Base-by-base conservation (phyloP, 2,329 filamentous ascomycete species). In the Hymenoscyphus albidus region DNA sequence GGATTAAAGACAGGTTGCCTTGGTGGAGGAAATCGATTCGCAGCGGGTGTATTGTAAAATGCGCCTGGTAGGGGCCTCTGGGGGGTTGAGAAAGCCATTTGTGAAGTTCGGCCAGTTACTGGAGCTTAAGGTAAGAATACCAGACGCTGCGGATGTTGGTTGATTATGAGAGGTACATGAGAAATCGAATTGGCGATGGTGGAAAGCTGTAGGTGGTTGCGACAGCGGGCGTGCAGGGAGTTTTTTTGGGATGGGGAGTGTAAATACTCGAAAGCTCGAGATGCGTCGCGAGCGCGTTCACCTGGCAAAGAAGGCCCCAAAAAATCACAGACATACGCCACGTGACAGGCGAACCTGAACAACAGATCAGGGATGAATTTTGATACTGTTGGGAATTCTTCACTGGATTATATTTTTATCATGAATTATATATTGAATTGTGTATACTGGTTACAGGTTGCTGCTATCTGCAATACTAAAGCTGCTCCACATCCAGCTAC, bases 21-120 rank as follows among this genome's bases (percentile, higher is more conserved):
- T 65, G 70, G 85, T 81, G 67, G 76, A 77, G 78, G 73, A 78
- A 70, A 82, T 70, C 81, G 80, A 61, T 82, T 81, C 62, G 79
- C 76, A 64, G 88, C 90, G 58, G 91, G 91, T 27, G 91, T 94
- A 72, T 89, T 86, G 73, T 92, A 78, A 74, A 88, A 94, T 72
- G 88, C 88, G 79, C 91, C 91, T 56, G 91, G 91, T 58, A 92
- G 81, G 67, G 86, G 86, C 72, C 90, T 87, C 78, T 88, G 83
- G 48, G 91, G 91, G 64, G 91, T 91, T 68, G 70, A 68, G 51
- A 68, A 70, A 58, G 70, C 62, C 71, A 73, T 73, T 51, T 68
- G 64, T n/a, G 12, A 27, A 40, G 32, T 38, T 35, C 44, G 16
- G 31, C 35, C 39, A 18, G 48, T 39, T 31, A 27, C 22, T 42